Conservation (phyloP, 2,329 filamentous ascomycete species). For the Thermothelomyces thermophilus region DNA sequence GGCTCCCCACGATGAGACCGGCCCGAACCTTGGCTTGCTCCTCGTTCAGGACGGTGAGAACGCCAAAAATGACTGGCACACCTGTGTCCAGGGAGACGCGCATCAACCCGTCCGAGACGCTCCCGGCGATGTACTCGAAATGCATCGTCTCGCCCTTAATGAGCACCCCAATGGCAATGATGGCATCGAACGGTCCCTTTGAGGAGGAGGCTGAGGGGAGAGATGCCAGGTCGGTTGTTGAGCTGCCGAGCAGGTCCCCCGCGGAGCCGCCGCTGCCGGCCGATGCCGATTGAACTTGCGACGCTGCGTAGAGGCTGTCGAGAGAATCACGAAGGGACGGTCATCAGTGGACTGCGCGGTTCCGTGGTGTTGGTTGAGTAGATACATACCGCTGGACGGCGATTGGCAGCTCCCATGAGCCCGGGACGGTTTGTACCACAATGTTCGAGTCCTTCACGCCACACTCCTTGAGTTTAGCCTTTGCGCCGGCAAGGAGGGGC, state of each 20-base stretch:
- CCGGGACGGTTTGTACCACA: conserved; percentile 80
- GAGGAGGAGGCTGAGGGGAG: conserved; percentile 34
- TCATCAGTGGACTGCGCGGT: not conserved
- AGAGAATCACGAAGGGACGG: conserved; percentile 16
- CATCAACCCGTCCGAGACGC: conserved; percentile 89
- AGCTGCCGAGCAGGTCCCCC: conserved; percentile 67
- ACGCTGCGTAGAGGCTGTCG: conserved; percentile 70
- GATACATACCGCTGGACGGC: conserved; percentile 69
- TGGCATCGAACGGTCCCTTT: conserved; percentile 73
- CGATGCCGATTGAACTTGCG: conserved; percentile 71
- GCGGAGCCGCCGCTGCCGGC: conserved; percentile 57
- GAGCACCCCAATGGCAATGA: conserved; percentile 90
- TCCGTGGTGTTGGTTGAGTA: no score
- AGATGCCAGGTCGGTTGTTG: conserved; percentile 59
- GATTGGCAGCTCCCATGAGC: conserved; percentile 89
- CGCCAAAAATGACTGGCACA: conserved; percentile 84
- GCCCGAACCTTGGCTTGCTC: conserved; percentile 82
- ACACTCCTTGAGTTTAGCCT: conserved; percentile 66
- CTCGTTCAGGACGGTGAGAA: conserved; percentile 83
- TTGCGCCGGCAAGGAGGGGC: conserved; percentile 73
- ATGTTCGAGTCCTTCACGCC: conserved; percentile 88
- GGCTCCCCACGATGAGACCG: conserved; percentile 60
- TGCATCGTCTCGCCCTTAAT: conserved; percentile 99
- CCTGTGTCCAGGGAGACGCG: conserved; percentile 83
- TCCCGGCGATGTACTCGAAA: conserved; percentile 96